These are phyloP conservation scores for Phalaenopsis aphrodite DNA, from an alignment of 106 monocot genomes.

Conservation along the genomic window DNA sequence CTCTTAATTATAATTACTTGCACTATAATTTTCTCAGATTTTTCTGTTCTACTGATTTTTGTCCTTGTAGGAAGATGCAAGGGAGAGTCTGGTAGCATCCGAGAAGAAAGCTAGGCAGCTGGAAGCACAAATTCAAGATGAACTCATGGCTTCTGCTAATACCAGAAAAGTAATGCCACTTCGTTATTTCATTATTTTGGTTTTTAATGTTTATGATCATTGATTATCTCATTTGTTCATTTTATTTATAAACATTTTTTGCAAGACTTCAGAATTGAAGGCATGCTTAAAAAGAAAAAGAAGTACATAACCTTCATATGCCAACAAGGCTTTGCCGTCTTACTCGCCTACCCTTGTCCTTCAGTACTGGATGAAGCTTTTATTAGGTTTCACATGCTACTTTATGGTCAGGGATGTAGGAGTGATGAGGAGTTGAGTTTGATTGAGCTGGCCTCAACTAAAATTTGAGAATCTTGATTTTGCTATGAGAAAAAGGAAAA, in stretches of 20 bases:
- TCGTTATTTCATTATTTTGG: neutral
- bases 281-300: too few species aligned
- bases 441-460: neutral
- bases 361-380: too few species aligned
- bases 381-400: too few species aligned
- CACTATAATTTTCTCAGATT: neutral
- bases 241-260: neutral
- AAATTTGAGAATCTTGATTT: neutral
- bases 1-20: neutral
- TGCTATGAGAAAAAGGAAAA: neutral
- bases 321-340: too few species aligned
- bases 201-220: neutral
- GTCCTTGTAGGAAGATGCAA: conserved; percentile 65
- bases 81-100: conserved; percentile 70
- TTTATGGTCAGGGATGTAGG: neutral
- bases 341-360: too few species aligned
- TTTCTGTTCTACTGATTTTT: conserved; percentile 3
- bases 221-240: neutral
- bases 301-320: too few species aligned
- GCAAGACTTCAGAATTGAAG: neutral
- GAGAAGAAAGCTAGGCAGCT: conserved; percentile 84
- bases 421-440: neutral
- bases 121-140: conserved; percentile 75
- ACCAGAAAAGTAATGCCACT: conserved; percentile 38
- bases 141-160: conserved; percentile 40